Base-by-base conservation (phyloP, 2,329 filamentous ascomycete genomes). In the Biscogniauxia marginata region DNA sequence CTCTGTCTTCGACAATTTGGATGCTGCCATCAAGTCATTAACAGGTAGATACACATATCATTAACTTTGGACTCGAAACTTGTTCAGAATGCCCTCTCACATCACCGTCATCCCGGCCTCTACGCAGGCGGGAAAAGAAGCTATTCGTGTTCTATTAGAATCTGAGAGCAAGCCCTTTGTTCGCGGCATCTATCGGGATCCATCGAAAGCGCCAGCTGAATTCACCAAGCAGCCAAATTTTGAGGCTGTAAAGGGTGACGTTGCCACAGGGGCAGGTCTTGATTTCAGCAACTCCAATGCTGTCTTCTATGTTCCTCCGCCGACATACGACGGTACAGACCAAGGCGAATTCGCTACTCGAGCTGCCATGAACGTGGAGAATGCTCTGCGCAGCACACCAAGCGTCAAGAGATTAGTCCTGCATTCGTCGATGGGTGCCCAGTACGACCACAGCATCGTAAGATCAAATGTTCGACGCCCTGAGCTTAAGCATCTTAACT, bases 301-400 rank as follows among this genome's bases (percentile, higher is more conserved):
- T 4, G 65, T 74, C 18, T 65, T 74, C 47, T 74, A 73, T 43
- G 57, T 72, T 30, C 71, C 71, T 1, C 72, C 72, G 0, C 70
- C 70, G 7, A 65, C 56, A 8, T 65, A 60, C 9, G 64, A 70
- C 44, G 67, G 64, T 5, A 52, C 57, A 6, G 64, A 70, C 20
- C 43, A 61, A 16, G 59, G 57, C 19, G 59, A 70, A 18, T 67
- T 64, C 50, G 69, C 67, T 3, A 61, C 57, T 1, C 30, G 54
- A 7, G 46, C 69, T 2, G 68, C 70, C 0, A 60, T 43, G 0
- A 65, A 69, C 9, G 49, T 73, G 24, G 61, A 63, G 24, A 51
- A 47, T 0, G 67, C 69, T 3, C 55, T 72, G 0, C n/a, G 59
- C 16, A 49, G 34, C 3, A 57, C 60, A 0, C 30, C 54, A 9